A percentile compares a stretch with the other conserved stretches of the same genome.
These are phyloP conservation scores for Eremochloa ophiuroides DNA, from an alignment of 176 grass and related monocot genomes.

Conservation along the genomic window DNA sequence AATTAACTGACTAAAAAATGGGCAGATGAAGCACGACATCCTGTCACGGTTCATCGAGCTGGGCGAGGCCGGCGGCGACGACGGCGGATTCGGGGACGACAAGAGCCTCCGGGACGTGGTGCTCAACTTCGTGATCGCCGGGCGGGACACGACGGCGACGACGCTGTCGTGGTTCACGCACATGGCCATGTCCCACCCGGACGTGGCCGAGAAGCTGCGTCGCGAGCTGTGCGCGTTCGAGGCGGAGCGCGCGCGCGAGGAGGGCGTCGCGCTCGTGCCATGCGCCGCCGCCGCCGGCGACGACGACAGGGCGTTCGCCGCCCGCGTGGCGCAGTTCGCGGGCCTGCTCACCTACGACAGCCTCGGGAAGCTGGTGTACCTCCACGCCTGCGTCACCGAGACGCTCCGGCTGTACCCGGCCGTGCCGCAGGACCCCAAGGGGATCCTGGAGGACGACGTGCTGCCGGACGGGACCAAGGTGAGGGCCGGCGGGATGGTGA, in stretches of 20 bases:
- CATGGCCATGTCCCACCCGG: conserved; percentile 72
- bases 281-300: background rate
- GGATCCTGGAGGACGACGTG: conserved; percentile 81
- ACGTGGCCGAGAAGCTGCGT: conserved; percentile 65
- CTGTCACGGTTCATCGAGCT: conserved; percentile 95
- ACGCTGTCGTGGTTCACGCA: conserved; percentile 94
- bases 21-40: conserved; percentile 88
- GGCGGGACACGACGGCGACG: conserved; percentile 84
- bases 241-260: conserved; percentile 62
- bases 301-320: conserved; percentile 29
- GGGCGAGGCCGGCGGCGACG: conserved; percentile 40
- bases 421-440: conserved; percentile 85
- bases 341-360: conserved; percentile 67
- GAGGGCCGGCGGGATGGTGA: conserved; percentile 83
- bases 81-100: conserved; percentile 51
- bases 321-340: conserved; percentile 60
- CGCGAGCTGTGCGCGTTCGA: conserved; percentile 70
- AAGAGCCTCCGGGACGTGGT: conserved; percentile 92
- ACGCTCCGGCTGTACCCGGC: conserved; percentile 85
- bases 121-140: conserved; percentile 93
- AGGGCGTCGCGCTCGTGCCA: conserved; percentile 37
- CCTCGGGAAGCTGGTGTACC: conserved; percentile 72
- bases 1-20: background rate
- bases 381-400: conserved; percentile 91
- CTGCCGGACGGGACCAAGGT: conserved; percentile 87